phyloP scores from a whole-genome alignment of 306 rosid genomes.

The Medicago ruthenica region DNA sequence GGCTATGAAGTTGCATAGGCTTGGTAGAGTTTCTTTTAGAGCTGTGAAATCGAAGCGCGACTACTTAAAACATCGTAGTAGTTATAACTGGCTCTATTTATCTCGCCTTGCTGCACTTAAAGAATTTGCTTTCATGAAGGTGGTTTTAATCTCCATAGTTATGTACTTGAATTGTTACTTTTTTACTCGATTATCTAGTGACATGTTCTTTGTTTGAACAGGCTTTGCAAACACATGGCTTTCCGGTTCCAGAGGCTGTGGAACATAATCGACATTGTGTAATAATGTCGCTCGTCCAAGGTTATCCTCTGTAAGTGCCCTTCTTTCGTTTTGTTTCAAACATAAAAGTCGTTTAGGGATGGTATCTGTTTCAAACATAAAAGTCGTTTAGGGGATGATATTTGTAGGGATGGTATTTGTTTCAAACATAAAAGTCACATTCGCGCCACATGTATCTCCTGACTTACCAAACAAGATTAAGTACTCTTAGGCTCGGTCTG shows the following conservation, averaged over 20 bases:
- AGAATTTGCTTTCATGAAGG: conserved; percentile 97
- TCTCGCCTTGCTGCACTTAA: conserved; percentile 94
- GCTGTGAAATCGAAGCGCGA: conserved; percentile 97
- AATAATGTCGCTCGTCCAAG: conserved; percentile 89
- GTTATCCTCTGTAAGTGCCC: conserved; percentile 81
- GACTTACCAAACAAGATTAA: too few species aligned
- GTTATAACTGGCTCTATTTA: conserved; percentile 90
- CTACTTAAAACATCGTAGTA: conserved; percentile 83
- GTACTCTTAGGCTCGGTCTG: too few species aligned
- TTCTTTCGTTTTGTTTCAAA: conserved; percentile 34
- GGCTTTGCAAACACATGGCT: conserved; percentile 87
- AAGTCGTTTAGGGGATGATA: too few species aligned
- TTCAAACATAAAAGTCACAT: not conserved
- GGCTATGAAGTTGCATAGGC: conserved; percentile 90
- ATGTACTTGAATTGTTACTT: conserved; percentile 11
- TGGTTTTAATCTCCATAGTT: conserved; percentile 51
- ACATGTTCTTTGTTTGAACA: conserved; percentile 44
- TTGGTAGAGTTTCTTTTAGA: conserved; percentile 91
- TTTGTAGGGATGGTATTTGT: not conserved
- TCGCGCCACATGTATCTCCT: not conserved
- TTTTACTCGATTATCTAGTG: conserved; percentile 24
- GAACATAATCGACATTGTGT: conserved; percentile 92
- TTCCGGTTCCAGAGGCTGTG: conserved; percentile 85
- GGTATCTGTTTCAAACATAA: too few species aligned
- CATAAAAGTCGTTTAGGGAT: conserved; percentile 10